Base-by-base conservation (phyloP, 2,329 filamentous ascomycete genomes). In the Bipolaris victoriae region DNA sequence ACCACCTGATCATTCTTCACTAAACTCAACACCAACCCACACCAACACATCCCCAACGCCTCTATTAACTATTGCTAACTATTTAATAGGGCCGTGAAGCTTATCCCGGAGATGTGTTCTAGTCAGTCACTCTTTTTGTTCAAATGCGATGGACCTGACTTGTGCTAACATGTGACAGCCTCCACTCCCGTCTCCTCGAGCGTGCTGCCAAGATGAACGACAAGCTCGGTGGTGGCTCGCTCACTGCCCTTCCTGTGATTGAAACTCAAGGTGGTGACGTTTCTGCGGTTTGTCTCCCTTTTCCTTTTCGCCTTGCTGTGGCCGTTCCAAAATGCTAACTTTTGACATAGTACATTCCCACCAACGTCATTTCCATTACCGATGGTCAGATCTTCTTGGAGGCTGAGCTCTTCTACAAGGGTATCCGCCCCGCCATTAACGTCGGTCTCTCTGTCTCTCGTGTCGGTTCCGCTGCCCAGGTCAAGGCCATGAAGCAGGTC, bases 401-500 rank as follows among this genome's bases (percentile, higher is more conserved):
- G 84, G 83, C 94, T 71, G 95, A 99, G 83, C 87, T 98, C 68
- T 99, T 98, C 90, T 98, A 97, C 92, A 99, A 99, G 91, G 95
- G 95, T 96, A 84, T 99, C 83, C 94, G 95, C 79, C 95, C 95
- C 76, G 95, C 95, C 84, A 99, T 99, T 83, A 99, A 99, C 88
- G 95, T 99, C 90, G 95, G 95, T 95, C 91, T 99, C 74, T 99
- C 95, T 76, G 95, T 99, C 75, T 99, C 95, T 73, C 95, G 95
- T 91, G 95, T 99, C 89, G 95, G 95, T 81, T 99, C 95, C 78
- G 92, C 95, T 80, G 95, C 95, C 79, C 95, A 99, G 88, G 88
- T 98, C 82, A 99, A 98, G 91, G 93, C 95, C 84, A 99, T 99
- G 95, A 99, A 99, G 89, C 95, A 99, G 87, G 95, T 99, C 75